Percentiles rank a stretch among this genome's conserved stretches.
Evolutionary conservation across 2,329 filamentous ascomycete genomes (phyloP).

Genomic region (Claviceps sp.): DNA sequence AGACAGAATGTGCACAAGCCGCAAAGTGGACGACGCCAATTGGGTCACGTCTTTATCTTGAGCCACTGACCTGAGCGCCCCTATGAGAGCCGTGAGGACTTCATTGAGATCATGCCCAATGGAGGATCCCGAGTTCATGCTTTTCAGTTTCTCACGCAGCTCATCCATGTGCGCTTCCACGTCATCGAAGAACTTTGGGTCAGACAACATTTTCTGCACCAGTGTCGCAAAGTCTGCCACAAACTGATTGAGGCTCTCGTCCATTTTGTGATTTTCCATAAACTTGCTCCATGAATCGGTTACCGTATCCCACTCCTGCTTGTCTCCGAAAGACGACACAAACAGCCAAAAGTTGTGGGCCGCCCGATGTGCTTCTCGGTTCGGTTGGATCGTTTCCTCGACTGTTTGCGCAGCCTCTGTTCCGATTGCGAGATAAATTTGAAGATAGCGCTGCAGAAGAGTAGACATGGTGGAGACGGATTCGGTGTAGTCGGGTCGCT

Average conservation of each 20-base stretch:
- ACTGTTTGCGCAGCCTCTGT: conserved; percentile 53
- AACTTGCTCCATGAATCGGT: conserved; percentile 56
- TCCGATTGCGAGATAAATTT: conserved; percentile 61
- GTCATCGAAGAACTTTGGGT: conserved; percentile 75
- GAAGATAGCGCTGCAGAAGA: conserved; percentile 65
- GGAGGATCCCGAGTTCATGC: conserved; percentile 52
- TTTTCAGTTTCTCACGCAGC: conserved; percentile 41
- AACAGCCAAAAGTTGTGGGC: conserved; percentile 71
- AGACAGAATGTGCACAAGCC: conserved; percentile 57
- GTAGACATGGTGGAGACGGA: conserved; percentile 69
- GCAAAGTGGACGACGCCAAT: conserved; percentile 51
- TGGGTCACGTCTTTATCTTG: conserved; percentile 60
- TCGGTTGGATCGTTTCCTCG: conserved; percentile 59
- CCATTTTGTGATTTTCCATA: conserved; percentile 58
- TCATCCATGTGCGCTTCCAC: conserved; percentile 43
- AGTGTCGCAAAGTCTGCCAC: conserved; percentile 60
- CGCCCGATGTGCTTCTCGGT: conserved; percentile 61
- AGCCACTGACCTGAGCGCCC: conserved; percentile 54
- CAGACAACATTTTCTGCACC: conserved; percentile 68
- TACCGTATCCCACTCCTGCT: conserved; percentile 60
- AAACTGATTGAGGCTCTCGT: conserved; percentile 71
- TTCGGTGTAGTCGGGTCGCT: conserved; percentile 69
- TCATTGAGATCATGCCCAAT: conserved; percentile 61
- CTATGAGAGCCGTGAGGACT: conserved; percentile 54
- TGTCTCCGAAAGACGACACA: conserved; percentile 65